Percentiles rank a stretch among this genome's conserved stretches.
phyloP scores from a whole-genome alignment of 345 rosid species.

The Erucastrum elatum region DNA sequence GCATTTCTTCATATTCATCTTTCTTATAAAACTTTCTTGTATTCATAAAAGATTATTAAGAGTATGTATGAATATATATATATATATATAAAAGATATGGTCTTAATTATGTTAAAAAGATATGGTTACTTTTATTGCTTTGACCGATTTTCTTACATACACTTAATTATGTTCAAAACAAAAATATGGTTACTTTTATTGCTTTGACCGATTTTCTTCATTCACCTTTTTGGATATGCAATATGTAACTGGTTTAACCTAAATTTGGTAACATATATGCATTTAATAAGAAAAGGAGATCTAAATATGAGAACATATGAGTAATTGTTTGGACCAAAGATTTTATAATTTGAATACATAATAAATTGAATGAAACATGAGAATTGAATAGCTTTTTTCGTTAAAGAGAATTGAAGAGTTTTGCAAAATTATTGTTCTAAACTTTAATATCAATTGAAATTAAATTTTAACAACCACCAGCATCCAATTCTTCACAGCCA shows the following conservation, averaged over 20 bases:
- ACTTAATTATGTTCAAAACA: not conserved
- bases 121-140: not conserved
- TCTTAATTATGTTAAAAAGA: not conserved
- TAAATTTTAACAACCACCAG: too few species aligned
- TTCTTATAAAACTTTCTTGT: not conserved
- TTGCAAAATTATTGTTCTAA: too few species aligned
- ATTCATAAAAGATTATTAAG: not conserved
- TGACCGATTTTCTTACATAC: not conserved
- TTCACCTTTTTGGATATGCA: not conserved
- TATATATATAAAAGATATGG: not conserved
- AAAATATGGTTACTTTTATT: not conserved
- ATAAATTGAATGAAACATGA: not conserved
- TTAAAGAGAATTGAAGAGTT: too few species aligned
- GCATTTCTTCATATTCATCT: conserved; percentile 1
- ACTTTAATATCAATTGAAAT: too few species aligned
- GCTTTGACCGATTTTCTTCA: not conserved
- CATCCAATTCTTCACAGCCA: too few species aligned
- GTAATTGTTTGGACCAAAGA: not conserved
- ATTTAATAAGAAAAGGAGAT: not conserved
- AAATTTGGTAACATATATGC: not conserved
- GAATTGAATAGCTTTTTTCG: too few species aligned
- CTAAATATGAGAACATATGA: not conserved
- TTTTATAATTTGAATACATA: not conserved
- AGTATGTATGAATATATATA: too few species aligned
- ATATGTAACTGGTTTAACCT: not conserved